Percentiles rank a stretch among this genome's conserved stretches.
Evolutionary conservation across 805 yeast species (phyloP).

Genomic region (Wickerhamomyces strasburgensis): DNA sequence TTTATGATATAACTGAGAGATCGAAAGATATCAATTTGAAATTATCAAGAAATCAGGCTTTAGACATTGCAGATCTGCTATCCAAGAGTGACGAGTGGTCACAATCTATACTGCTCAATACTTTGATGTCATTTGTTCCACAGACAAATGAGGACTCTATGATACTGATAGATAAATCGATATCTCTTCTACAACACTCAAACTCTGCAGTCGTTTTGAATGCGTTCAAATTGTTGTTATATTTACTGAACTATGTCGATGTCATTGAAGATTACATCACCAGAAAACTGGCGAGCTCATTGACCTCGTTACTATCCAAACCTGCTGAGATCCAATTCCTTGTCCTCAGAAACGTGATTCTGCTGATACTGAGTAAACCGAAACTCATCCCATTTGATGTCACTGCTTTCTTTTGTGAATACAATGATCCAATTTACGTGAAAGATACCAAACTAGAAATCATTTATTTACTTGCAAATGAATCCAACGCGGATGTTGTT

Average conservation of each 20-base stretch:
- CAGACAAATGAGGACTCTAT: constrained; percentile 61
- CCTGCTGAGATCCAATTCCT: constrained; percentile 82
- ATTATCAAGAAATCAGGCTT: constrained; percentile 46
- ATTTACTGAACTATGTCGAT: constrained; percentile 65
- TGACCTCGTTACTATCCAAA: constrained; percentile 64
- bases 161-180: constrained; percentile 53
- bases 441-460: constrained; percentile 89
- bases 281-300: constrained; percentile 59
- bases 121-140: constrained; percentile 69
- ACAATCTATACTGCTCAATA: constrained; percentile 59
- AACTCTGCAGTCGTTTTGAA: constrained; percentile 79
- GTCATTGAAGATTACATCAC: constrained; percentile 53
- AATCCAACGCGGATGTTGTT: constrained; percentile 53
- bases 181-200: constrained; percentile 74
- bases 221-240: constrained; percentile 65
- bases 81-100: constrained; percentile 51
- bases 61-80: constrained; percentile 33
- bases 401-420: constrained; percentile 75
- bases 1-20: constrained; percentile 59
- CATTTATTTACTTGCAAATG: constrained; percentile 71
- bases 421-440: constrained; percentile 81
- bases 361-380: constrained; percentile 63
- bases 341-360: constrained; percentile 72
- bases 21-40: constrained; percentile 45
- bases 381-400: constrained; percentile 60